Conservation (phyloP, 345 rosid species). For the Eucalyptus guilfoylei region DNA sequence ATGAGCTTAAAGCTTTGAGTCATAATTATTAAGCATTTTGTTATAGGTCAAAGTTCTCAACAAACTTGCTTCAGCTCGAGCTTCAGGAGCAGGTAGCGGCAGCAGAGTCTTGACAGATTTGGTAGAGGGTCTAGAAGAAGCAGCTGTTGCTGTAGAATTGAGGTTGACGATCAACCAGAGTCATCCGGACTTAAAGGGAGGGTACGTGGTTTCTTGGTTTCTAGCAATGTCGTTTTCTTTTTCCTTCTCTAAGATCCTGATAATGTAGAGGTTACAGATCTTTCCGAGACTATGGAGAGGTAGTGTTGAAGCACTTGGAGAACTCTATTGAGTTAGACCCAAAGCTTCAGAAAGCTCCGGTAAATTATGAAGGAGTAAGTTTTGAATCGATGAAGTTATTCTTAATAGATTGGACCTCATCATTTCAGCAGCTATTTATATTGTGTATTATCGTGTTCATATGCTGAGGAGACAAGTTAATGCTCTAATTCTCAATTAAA, state of each 20-base stretch:
- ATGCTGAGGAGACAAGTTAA: not conserved
- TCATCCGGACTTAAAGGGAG: conserved; percentile 86
- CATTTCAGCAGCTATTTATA: not conserved
- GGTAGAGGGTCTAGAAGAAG: conserved; percentile 70
- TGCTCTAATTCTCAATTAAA: not conserved
- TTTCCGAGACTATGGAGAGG: conserved; percentile 87
- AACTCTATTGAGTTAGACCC: conserved; percentile 38
- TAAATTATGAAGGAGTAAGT: conserved; percentile 86
- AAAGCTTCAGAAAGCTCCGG: conserved; percentile 70
- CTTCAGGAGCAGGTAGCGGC: conserved; percentile 54
- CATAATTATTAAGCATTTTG: not conserved
- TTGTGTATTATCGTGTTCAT: not conserved
- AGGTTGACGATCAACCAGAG: conserved; percentile 71
- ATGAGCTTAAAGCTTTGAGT: too few species aligned
- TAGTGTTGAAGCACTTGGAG: conserved; percentile 59
- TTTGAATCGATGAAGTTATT: not conserved
- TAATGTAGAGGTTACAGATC: conserved; percentile 26
- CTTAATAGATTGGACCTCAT: not conserved
- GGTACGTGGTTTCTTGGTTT: conserved; percentile 26
- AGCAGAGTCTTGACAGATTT: conserved; percentile 86
- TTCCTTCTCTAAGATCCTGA: not conserved
- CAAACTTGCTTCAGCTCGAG: conserved; percentile 87
- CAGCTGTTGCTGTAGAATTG: conserved; percentile 61
- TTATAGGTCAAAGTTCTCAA: conserved; percentile 83
- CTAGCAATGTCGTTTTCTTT: not conserved